These are phyloP conservation scores for Schizosaccharomyces japonicus DNA, from an alignment of 805 yeast genomes.

Conservation along the genomic window DNA sequence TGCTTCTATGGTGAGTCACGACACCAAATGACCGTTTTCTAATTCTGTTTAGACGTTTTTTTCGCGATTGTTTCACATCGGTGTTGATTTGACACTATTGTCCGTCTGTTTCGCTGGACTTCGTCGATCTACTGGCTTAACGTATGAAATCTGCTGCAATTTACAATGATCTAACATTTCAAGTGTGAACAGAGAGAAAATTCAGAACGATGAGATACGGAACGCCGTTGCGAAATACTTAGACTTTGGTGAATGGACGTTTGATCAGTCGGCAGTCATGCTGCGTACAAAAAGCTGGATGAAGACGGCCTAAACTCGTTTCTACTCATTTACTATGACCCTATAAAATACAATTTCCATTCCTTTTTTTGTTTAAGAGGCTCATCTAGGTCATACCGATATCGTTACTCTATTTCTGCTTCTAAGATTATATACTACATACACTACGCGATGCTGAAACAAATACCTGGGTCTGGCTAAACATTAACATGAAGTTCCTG, in stretches of 20 bases:
- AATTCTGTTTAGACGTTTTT: conserved; percentile 22
- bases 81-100: conserved; percentile 52
- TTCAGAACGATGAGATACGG: conserved; percentile 26
- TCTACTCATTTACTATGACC: too few relatives aligned
- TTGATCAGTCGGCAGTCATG: conserved; percentile 21
- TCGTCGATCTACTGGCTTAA: conserved; percentile 58
- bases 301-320: neutral
- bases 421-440: too few relatives aligned
- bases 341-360: too few relatives aligned
- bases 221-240: conserved; percentile 35
- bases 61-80: conserved; percentile 44
- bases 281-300: neutral
- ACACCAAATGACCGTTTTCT: too few relatives aligned
- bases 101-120: conserved; percentile 72
- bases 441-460: too few relatives aligned
- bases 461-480: too few relatives aligned
- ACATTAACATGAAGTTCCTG: too few relatives aligned
- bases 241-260: conserved; percentile 62
- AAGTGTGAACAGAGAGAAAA: conserved; percentile 23
- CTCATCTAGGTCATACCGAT: too few relatives aligned
- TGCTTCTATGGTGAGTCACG: too few relatives aligned
- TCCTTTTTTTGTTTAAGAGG: too few relatives aligned
- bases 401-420: too few relatives aligned
- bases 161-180: too few relatives aligned
- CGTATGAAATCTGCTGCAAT: conserved; percentile 13